Evolutionary conservation across 2,329 filamentous ascomycete species (phyloP).

Genomic region (Aphanocladium album): DNA sequence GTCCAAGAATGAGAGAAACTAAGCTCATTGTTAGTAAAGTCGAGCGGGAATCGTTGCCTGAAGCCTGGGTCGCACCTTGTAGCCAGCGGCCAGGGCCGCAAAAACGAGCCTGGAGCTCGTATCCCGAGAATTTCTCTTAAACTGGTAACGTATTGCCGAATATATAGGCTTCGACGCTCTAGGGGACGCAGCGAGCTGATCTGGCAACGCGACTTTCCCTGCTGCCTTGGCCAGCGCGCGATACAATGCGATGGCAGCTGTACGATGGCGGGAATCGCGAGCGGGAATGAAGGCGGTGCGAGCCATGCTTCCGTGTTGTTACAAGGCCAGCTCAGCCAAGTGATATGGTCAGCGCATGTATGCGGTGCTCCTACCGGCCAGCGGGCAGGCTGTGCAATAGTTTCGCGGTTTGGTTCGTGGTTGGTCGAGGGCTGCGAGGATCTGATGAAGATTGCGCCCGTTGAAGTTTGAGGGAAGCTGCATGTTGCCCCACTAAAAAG

Average conservation of each 20-base stretch:
- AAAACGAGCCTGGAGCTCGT: constrained; percentile 56
- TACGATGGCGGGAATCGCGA: constrained; percentile 47
- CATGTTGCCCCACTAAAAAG: neutral
- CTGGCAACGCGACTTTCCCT: constrained; percentile 46
- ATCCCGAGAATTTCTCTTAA: constrained; percentile 54
- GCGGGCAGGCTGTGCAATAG: neutral
- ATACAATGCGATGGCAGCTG: constrained; percentile 64
- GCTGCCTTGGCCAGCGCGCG: constrained; percentile 61
- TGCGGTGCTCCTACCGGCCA: neutral
- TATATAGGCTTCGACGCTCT: constrained; percentile 39
- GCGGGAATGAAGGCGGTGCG: constrained; percentile 40
- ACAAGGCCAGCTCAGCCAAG: neutral
- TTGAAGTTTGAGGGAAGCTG: neutral
- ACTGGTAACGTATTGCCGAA: constrained; percentile 56
- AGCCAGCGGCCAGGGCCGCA: constrained; percentile 61
- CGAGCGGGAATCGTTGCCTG: neutral
- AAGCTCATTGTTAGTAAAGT: neutral
- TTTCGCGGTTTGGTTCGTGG: neutral
- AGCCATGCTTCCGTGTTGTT: constrained; percentile 19
- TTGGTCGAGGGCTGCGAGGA: neutral
- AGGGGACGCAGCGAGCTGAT: constrained; percentile 30
- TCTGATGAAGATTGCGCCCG: neutral
- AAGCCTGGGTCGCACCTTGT: constrained; percentile 45
- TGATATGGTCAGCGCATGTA: neutral
- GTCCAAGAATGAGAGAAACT: constrained; percentile 39